phyloP scores from a whole-genome alignment of 2,329 filamentous ascomycete species.

The Torrubiella hemipterigena region DNA sequence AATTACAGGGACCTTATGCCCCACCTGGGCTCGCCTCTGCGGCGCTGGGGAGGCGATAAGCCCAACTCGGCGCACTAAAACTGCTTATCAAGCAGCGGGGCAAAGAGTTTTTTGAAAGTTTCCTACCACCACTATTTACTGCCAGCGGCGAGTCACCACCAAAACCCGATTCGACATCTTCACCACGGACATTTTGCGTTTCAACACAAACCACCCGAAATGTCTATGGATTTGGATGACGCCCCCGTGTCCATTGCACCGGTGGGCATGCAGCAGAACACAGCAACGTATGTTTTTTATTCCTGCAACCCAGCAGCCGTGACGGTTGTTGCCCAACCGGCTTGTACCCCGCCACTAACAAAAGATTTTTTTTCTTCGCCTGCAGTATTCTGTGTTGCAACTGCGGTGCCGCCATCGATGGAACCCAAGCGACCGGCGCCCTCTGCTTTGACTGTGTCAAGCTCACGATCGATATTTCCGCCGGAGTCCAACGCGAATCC shows the following conservation, averaged over 20 bases:
- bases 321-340: not conserved
- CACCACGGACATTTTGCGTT: not conserved
- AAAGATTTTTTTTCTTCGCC: too few relatives aligned
- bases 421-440: constrained; percentile 72
- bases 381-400: constrained; percentile 90
- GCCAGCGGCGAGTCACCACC: too few relatives aligned
- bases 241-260: constrained; percentile 24
- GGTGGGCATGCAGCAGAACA: constrained; percentile 17
- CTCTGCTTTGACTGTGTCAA: constrained; percentile 96
- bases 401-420: constrained; percentile 91
- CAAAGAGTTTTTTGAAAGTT: constrained; percentile 20
- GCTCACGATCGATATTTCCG: constrained; percentile 83
- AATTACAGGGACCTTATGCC: too few relatives aligned
- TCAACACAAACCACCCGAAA: constrained; percentile 12
- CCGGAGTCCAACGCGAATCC: constrained; percentile 83
- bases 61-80: too few relatives aligned
- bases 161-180: too few relatives aligned
- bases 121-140: constrained; percentile 8
- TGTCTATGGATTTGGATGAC: constrained; percentile 34
- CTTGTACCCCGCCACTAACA: not conserved
- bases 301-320: not conserved
- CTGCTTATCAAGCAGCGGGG: constrained; percentile 27
- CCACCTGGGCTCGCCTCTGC: too few relatives aligned
- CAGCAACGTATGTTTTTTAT: constrained; percentile 26
- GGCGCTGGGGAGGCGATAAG: too few relatives aligned